Percentiles rank a stretch among this genome's conserved stretches.
Evolutionary conservation across 768 basidiomycete genomes (phyloP).

Genomic region (Tulasnella sp.): DNA sequence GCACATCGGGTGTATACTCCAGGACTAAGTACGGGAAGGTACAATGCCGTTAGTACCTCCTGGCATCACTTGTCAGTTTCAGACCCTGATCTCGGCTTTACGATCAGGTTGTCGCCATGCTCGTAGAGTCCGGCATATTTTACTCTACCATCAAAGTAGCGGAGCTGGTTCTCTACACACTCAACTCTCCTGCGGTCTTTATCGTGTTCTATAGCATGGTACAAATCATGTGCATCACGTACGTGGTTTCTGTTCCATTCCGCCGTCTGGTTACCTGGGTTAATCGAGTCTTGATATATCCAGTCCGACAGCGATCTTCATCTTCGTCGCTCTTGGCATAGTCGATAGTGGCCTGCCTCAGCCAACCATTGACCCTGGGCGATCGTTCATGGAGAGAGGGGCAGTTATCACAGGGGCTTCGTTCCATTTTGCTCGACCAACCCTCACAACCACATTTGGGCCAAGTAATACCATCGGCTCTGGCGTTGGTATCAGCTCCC

Average conservation of each 20-base stretch:
- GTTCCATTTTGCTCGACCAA: constrained; percentile 25
- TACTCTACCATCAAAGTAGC: constrained; percentile 23
- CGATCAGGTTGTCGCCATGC: constrained; percentile 22
- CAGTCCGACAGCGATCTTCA: constrained; percentile 24
- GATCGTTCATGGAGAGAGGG: neutral
- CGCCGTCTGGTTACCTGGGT: neutral
- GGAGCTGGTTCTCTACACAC: constrained; percentile 19
- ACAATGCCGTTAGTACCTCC: constrained; percentile 2
- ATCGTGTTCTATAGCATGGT: constrained; percentile 25
- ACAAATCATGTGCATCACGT: constrained; percentile 28
- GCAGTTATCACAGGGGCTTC: constrained; percentile 13
- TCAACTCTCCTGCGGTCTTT: constrained; percentile 12
- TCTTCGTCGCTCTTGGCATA: constrained; percentile 20
- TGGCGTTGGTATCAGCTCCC: neutral
- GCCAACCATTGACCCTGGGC: neutral
- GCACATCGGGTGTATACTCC: neutral
- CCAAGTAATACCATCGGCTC: constrained; percentile 13
- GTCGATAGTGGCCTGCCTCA: neutral
- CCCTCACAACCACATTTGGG: neutral
- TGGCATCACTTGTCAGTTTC: neutral
- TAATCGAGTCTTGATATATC: neutral
- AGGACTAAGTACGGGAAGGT: constrained; percentile 6
- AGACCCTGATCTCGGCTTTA: neutral
- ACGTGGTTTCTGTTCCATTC: neutral
- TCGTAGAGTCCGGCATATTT: constrained; percentile 23